Evolutionary conservation across 2,329 filamentous ascomycete species (phyloP), one percentile per base, ranked within the genome.

Genomic region (Penicillium italicum): DNA sequence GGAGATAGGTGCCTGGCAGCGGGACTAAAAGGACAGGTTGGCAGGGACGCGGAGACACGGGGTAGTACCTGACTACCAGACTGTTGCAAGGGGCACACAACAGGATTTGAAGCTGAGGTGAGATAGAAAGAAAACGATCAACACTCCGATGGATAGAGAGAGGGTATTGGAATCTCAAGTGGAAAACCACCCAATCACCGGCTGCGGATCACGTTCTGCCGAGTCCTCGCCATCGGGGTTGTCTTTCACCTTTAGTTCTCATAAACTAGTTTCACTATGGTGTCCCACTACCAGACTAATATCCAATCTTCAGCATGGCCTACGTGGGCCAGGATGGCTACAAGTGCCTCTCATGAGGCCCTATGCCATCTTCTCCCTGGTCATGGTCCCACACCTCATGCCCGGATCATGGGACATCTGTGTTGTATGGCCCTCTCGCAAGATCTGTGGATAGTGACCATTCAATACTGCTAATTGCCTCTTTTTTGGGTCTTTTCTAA

Each of bases 111-210:
- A 48, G 43, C 33, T 43, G 31, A 53, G 54, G 24, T 53, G 38
- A 46, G 43, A 50, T 50, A 61, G 26, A 38, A 57, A 51, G 38
- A 41, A 44, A 34, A 38, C 44, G 46, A 52, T 55, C 36, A 55
- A 55, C 53, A 42, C 48, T 28, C 9, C 40, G 24, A 36, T 50
- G 51, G 48, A 55, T 41, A 48, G 26, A 50, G 48, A 50, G 53
- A 46, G 36, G 50, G 50, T 33, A 52, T 47, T 56, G 61, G 59
- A 57, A 63, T 60, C 59, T 60, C 44, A 44, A 55, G 61, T 31
- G 57, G 57, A 59, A 55, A 31, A 48, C 30, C 58, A 61, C 59
- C 63, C 63, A 66, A 66, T 66, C 63, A 66, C 40, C 52, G 55
- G 50, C 42, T 47, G 58, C 61, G 53, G 62, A 63, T 66, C 63